These are phyloP conservation scores for Trebouxiophyceae sp. DNA, from an alignment of 163 green algal species.

Conservation along the genomic window DNA sequence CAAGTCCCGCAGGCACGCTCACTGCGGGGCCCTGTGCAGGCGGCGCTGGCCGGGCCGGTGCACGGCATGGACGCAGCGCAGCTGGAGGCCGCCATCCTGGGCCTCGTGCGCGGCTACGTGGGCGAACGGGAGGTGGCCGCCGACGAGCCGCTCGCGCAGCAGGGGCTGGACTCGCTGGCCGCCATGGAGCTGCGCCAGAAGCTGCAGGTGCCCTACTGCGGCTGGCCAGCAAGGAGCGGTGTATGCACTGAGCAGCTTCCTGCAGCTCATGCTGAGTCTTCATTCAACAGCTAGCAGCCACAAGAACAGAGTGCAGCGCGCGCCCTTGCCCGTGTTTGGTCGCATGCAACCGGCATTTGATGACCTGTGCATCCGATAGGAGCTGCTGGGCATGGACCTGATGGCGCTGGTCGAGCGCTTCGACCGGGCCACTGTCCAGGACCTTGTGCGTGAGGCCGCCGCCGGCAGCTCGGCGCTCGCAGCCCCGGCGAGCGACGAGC, in stretches of 20 bases:
- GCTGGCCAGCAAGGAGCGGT: no score
- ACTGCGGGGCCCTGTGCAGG: neutral
- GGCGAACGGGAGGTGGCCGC: neutral
- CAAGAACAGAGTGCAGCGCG: no score
- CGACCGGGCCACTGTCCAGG: conserved; percentile 5
- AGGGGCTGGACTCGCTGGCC: conserved; percentile 41
- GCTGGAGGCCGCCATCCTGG: conserved; percentile 4
- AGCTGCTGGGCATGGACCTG: conserved; percentile 9
- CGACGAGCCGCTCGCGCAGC: conserved; percentile 16
- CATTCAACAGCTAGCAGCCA: no score
- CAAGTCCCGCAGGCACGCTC: neutral
- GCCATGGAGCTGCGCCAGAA: conserved; percentile 35
- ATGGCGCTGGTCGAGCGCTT: conserved; percentile 23
- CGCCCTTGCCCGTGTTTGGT: no score
- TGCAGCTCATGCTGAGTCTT: no score
- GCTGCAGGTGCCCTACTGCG: conserved; percentile 24
- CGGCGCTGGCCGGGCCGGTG: neutral
- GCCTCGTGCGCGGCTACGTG: conserved; percentile 10
- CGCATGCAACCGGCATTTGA: no score
- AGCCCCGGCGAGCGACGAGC: neutral
- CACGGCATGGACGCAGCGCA: neutral
- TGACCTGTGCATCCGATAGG: no score
- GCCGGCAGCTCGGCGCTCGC: neutral
- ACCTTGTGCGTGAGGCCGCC: conserved; percentile 8
- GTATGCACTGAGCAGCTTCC: no score